Percentiles rank a stretch among this genome's conserved stretches.
Evolutionary conservation across 1,139 yeast genomes (phyloP).

Genomic region (Lodderomyces theae): DNA sequence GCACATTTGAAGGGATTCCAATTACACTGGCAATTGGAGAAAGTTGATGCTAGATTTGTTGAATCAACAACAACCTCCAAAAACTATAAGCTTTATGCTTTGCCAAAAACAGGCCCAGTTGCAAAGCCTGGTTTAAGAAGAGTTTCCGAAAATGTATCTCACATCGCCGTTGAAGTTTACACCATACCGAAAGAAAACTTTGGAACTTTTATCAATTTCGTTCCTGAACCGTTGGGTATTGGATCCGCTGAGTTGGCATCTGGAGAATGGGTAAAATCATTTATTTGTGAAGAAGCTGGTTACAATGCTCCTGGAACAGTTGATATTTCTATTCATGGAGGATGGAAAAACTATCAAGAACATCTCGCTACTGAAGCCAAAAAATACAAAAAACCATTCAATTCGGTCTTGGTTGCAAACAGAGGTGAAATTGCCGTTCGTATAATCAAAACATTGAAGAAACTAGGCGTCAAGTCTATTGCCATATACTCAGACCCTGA

Average conservation of each 20-base stretch:
- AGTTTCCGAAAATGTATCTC: slow-evolving; percentile 53
- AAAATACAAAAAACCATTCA: slow-evolving; percentile 57
- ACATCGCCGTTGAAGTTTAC: slow-evolving; percentile 76
- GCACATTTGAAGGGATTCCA: slow-evolving; percentile 90
- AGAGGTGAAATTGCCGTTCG: slow-evolving; percentile 98
- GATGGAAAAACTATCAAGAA: slow-evolving; percentile 75
- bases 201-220: slow-evolving; percentile 81
- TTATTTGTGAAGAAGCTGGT: slow-evolving; percentile 89
- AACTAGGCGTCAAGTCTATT: slow-evolving; percentile 71
- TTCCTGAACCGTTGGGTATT: slow-evolving; percentile 92
- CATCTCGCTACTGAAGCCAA: slow-evolving; percentile 24
- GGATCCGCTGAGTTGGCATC: slow-evolving; percentile 81
- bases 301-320: slow-evolving; percentile 66
- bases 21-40: slow-evolving; percentile 89
- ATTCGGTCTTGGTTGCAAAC: slow-evolving; percentile 87
- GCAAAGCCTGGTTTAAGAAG: slow-evolving; percentile 87
- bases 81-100: slow-evolving; percentile 76
- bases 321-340: slow-evolving; percentile 82
- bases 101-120: slow-evolving; percentile 78
- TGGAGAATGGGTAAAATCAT: slow-evolving; percentile 86
- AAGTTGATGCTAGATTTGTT: slow-evolving; percentile 75
- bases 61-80: slow-evolving; percentile 66
- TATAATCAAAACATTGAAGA: slow-evolving; percentile 82
- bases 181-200: slow-evolving; percentile 72
- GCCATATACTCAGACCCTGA: slow-evolving; percentile 93